phyloP scores from a whole-genome alignment of 164 flowering plant genomes.

The Nymphaea thermarum region DNA sequence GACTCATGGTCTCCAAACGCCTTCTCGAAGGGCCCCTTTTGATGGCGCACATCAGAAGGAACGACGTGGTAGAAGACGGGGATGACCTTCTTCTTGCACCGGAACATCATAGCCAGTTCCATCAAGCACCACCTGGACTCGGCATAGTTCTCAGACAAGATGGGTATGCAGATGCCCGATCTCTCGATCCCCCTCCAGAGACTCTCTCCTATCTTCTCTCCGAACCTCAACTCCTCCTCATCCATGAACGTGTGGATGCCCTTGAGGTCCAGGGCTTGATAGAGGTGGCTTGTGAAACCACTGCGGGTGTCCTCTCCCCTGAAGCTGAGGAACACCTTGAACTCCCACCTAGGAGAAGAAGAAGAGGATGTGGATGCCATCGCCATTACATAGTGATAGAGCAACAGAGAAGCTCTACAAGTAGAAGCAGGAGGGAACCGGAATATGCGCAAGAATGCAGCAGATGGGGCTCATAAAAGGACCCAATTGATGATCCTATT shows the following conservation, averaged over 20 bases:
- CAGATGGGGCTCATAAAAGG: no score
- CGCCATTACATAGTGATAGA: background rate
- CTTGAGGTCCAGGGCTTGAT: background rate
- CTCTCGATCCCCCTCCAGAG: conserved; percentile 1
- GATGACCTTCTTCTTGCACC: background rate
- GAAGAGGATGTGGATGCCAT: background rate
- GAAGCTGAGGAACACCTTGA: conserved; percentile 4
- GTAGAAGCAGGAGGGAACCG: no score
- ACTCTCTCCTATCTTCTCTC: background rate
- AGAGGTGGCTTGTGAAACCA: conserved; percentile 3
- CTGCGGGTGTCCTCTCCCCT: conserved; percentile 3
- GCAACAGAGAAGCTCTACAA: no score
- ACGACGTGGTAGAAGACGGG: conserved; percentile 1
- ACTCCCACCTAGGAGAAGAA: background rate
- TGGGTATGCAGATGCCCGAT: background rate
- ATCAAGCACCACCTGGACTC: background rate
- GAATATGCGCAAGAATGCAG: no score
- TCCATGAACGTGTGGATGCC: conserved; percentile 5
- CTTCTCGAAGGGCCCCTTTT: background rate
- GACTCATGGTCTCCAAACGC: background rate
- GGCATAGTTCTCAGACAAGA: conserved; percentile 4
- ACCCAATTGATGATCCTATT: no score
- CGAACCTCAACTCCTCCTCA: background rate
- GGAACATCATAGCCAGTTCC: background rate
- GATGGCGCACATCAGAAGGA: conserved; percentile 1